Base-by-base conservation (phyloP, 2,329 filamentous ascomycete species). In the Aspergillus sp. region DNA sequence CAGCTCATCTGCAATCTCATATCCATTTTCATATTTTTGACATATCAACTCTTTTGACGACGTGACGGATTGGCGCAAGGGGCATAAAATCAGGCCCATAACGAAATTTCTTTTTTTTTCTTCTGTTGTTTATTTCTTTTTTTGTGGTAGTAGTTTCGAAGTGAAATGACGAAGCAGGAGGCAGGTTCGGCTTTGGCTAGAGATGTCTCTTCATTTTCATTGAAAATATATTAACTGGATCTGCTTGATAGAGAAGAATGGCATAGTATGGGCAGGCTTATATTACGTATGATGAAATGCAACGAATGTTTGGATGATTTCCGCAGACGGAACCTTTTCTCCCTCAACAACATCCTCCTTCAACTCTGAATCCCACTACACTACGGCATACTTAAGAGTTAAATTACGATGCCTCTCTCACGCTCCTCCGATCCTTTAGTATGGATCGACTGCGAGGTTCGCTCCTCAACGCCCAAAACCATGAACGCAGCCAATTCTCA, bases 371-470 rank as follows among this genome's bases (percentile, higher is more conserved):
- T 19, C 14, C 44, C 19, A 15, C 46, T 46, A 21, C n/a, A 25
- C 48, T 58, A 56, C 43, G n/a, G 6, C 35, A 25, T 43, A 12
- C 27, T 31, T 31, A 31, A 31, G 27, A 11, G 27, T n/a, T 40
- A 25, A 12, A 23, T 25, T 44, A 23, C 41, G 11, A 80, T 79
- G 77, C 70, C 78, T 25, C 68, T 79, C 21, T 65, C 70, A 57
- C 77, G 74, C 44, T 88, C 86, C 21, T 80, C 76, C 51, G 86
- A 87, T 63, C 88, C 89, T 8, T 77, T 96, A 39, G 90, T 96
- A 62, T 96, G 91, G 91, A 93, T 96, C 63, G 91, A 96, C 76
- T 89, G 87, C 69, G 87, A 89, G 76, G 84, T 86, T 72, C 39
- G 65, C 12, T 40, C 40, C 40, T 35, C 40, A n/a, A 44, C 40